Conservation (phyloP, 768 basidiomycete species). For the Crepidotus variabilis region DNA sequence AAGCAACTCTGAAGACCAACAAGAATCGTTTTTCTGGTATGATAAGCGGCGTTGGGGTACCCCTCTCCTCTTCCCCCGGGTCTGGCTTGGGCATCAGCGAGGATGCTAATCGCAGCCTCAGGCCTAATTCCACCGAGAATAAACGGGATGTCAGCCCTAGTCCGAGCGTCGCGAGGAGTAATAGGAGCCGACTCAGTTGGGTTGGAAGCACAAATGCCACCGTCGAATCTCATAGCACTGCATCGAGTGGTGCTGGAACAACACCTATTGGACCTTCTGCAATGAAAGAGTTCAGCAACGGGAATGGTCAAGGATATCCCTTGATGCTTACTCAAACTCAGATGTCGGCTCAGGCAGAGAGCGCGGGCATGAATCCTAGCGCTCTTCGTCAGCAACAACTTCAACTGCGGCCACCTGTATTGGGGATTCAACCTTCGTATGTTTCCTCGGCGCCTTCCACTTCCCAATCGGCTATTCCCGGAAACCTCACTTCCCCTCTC, state of each 20-base stretch:
- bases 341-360: background rate
- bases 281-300: background rate
- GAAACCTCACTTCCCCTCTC: slow-evolving; percentile 21
- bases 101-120: background rate
- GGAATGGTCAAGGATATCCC: background rate
- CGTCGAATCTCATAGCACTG: slow-evolving; percentile 5
- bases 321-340: background rate
- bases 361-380: slow-evolving; percentile 2
- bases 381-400: slow-evolving; percentile 25
- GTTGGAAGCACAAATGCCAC: slow-evolving; percentile 6
- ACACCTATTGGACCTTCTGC: background rate
- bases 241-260: background rate
- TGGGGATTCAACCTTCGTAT: slow-evolving; percentile 68
- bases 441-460: slow-evolving; percentile 37
- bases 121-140: background rate
- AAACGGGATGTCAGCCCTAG: slow-evolving; percentile 10
- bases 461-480: slow-evolving; percentile 2
- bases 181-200: slow-evolving; percentile 18
- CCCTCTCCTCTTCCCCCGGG: background rate
- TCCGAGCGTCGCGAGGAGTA: slow-evolving; percentile 18
- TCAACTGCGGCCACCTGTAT: slow-evolving; percentile 36
- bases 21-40: slow-evolving; percentile 21
- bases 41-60: slow-evolving; percentile 2
- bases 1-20: slow-evolving; percentile 22
- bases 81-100: slow-evolving; percentile 1